Evolutionary conservation across 2,329 filamentous ascomycete species (phyloP).

Genomic region (Diaporthe ilicicola): DNA sequence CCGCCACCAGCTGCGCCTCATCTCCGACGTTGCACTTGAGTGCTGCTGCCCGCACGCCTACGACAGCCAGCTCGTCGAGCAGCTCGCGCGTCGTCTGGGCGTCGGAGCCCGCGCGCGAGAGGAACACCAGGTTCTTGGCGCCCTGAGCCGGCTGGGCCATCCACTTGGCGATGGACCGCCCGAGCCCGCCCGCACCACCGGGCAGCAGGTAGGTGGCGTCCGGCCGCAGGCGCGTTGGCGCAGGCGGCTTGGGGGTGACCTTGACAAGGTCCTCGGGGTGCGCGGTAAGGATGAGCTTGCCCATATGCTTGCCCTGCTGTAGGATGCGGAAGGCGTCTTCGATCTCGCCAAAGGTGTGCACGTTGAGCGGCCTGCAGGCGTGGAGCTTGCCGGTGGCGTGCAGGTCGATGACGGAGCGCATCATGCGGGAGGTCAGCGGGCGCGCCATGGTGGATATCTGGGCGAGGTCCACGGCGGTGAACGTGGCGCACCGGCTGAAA

Average conservation of each 20-base stretch:
- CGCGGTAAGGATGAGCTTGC: slow-evolving; percentile 49
- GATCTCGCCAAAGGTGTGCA: slow-evolving; percentile 36
- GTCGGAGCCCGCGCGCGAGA: slow-evolving; percentile 41
- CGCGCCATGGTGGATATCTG: slow-evolving; percentile 19
- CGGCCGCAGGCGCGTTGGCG: slow-evolving; percentile 28
- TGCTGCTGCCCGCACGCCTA: slow-evolving; percentile 37
- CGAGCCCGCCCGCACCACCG: slow-evolving; percentile 46
- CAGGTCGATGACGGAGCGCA: slow-evolving; percentile 18
- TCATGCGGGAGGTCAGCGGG: slow-evolving; percentile 15
- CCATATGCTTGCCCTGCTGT: slow-evolving; percentile 33
- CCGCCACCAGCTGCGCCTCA: slow-evolving; percentile 40
- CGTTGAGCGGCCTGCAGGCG: slow-evolving; percentile 27
- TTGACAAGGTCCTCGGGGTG: slow-evolving; percentile 35
- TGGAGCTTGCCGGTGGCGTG: slow-evolving; percentile 24
- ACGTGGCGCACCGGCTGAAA: slow-evolving; percentile 32
- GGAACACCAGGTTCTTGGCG: slow-evolving; percentile 42
- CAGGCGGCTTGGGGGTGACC: slow-evolving; percentile 31
- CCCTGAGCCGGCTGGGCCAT: slow-evolving; percentile 40
- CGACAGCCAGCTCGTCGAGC: slow-evolving; percentile 36
- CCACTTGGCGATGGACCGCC: slow-evolving; percentile 43
- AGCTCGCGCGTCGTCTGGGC: slow-evolving; percentile 34
- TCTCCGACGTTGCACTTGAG: slow-evolving; percentile 43
- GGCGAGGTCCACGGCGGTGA: slow-evolving; percentile 43
- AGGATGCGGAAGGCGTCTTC: slow-evolving; percentile 50
- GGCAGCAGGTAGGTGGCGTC: slow-evolving; percentile 45